Evolutionary conservation across 139 green algal species (phyloP).

Genomic region (Chlamydomonas schloesseri): DNA sequence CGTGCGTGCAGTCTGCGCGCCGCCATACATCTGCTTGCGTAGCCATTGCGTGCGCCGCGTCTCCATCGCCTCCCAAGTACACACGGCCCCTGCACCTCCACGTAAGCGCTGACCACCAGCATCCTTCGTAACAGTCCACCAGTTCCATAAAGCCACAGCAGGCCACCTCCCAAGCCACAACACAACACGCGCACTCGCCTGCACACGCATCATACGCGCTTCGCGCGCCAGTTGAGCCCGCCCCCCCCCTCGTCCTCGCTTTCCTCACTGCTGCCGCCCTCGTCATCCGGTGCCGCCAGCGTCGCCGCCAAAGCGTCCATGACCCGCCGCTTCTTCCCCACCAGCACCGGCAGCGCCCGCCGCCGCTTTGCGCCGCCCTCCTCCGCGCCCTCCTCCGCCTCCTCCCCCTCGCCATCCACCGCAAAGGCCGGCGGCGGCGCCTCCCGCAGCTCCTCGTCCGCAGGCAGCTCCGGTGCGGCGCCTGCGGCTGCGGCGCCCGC

Average conservation of each 20-base stretch:
- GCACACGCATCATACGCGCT: slow-evolving; percentile 19
- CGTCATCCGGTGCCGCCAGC: slow-evolving; percentile 2
- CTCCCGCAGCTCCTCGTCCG: slow-evolving; percentile 36
- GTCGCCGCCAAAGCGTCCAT: slow-evolving; percentile 38
- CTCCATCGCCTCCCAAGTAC: too few species aligned
- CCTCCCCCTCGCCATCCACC: background rate
- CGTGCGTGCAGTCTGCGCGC: too few species aligned
- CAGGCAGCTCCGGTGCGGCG: background rate
- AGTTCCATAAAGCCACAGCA: too few species aligned
- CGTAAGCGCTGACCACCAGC: too few species aligned
- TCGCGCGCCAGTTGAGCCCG: slow-evolving; percentile 34
- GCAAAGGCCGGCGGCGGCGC: slow-evolving; percentile 20
- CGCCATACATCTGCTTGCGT: too few species aligned
- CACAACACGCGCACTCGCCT: too few species aligned
- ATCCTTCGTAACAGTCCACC: too few species aligned
- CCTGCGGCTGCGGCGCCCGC: background rate
- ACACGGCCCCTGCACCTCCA: too few species aligned
- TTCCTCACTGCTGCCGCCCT: background rate
- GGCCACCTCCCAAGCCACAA: too few species aligned
- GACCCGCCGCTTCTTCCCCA: slow-evolving; percentile 27
- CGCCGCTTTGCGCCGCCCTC: background rate
- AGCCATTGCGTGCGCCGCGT: too few species aligned
- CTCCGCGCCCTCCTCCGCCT: background rate
- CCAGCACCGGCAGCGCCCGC: slow-evolving; percentile 16
- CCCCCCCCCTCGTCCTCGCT: background rate